A percentile compares a stretch with the other conserved stretches of the same genome.
Evolutionary conservation across 441 rosid species (phyloP).

Genomic region (Populus trichocarpa): DNA sequence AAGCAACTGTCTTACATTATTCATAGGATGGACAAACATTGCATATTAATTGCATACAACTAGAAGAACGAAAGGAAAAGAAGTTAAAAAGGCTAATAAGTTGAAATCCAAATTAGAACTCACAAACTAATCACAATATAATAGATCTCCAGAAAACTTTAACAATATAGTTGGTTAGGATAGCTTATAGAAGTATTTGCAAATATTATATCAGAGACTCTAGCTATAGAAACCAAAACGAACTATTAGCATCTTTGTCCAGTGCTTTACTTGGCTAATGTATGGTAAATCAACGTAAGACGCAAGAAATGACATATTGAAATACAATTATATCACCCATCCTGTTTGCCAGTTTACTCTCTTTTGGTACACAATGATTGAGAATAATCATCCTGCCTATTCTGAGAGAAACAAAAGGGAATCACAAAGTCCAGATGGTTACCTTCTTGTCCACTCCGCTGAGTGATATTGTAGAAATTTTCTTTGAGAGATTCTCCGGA

Average conservation of each 20-base stretch:
- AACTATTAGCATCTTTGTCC: background rate
- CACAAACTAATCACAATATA: background rate
- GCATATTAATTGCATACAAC: background rate
- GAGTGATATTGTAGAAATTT: conserved; percentile 69
- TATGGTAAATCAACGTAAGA: background rate
- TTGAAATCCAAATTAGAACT: background rate
- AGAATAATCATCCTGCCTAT: background rate
- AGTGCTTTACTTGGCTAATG: background rate
- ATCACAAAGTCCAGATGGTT: conserved; percentile 1
- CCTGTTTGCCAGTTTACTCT: background rate
- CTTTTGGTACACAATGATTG: background rate
- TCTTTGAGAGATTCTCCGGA: conserved; percentile 70
- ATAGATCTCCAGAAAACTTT: too few species aligned
- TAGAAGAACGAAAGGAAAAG: background rate
- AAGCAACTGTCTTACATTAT: background rate
- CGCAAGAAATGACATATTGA: background rate
- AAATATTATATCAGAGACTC: background rate
- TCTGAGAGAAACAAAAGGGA: background rate
- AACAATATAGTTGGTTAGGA: background rate
- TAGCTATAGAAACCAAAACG: background rate
- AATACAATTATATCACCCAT: background rate
- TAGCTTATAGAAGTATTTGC: background rate
- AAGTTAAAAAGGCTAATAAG: background rate
- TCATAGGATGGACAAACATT: background rate
- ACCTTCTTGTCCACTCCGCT: conserved; percentile 65